Conservation (phyloP, 352 stramenopile genomes). For the Globisporangium middletonii region DNA sequence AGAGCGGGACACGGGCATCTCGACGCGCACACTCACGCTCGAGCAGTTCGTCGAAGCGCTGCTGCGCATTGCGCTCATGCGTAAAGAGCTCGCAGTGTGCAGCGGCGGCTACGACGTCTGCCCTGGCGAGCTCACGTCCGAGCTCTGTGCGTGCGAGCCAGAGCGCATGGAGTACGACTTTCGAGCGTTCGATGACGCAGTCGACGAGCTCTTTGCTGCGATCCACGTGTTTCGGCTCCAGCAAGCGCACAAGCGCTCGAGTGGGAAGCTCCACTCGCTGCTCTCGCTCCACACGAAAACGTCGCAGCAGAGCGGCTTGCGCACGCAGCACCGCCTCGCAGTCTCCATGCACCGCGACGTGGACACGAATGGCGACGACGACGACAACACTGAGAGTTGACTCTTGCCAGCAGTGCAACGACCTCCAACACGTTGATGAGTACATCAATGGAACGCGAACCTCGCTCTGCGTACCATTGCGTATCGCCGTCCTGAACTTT, state of each 20-base stretch:
- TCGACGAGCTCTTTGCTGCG: conserved; percentile 35
- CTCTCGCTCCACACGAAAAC: conserved; percentile 7
- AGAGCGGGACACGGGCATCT: conserved; percentile 7
- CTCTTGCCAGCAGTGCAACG: no score
- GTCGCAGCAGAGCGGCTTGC: neutral
- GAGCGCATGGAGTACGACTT: conserved; percentile 28
- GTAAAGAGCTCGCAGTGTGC: conserved; percentile 45
- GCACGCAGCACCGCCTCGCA: neutral
- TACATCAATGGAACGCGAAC: no score
- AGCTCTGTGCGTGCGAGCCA: conserved; percentile 30
- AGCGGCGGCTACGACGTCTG: conserved; percentile 49
- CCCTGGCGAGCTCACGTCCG: conserved; percentile 36
- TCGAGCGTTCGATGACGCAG: conserved; percentile 32
- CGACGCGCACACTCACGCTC: conserved; percentile 15
- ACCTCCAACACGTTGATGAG: no score
- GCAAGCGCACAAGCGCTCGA: conserved; percentile 20
- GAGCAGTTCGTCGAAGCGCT: conserved; percentile 50
- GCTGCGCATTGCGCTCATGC: conserved; percentile 37
- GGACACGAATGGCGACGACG: neutral
- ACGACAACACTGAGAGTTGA: neutral
- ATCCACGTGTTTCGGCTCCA: conserved; percentile 26
- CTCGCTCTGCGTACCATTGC: no score
- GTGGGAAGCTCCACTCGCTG: conserved; percentile 26
- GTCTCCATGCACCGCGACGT: neutral
- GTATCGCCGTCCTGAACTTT: no score